phyloP scores from a whole-genome alignment of 208 protist genomes.

The Wallacemonas sp. region DNA sequence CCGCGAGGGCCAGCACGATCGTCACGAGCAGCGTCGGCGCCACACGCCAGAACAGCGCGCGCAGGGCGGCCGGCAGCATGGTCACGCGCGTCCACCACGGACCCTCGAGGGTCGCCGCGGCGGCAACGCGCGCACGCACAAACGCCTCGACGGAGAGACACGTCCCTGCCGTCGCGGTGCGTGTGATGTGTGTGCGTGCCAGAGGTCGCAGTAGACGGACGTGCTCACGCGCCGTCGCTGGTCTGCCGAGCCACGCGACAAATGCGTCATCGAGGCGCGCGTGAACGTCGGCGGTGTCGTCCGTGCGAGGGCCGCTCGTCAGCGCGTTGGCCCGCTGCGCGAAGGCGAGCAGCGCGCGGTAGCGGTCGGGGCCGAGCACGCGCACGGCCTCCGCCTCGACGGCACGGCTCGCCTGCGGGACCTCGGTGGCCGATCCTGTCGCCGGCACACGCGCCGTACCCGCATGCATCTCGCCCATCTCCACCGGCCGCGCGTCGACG shows the following conservation, averaged over 20 bases:
- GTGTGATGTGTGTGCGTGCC: not conserved
- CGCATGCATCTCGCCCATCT: too few relatives aligned
- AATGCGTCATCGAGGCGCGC: not conserved
- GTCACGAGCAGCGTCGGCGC: not conserved
- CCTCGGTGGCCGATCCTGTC: too few relatives aligned
- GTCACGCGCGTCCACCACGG: not conserved
- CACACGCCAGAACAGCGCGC: not conserved
- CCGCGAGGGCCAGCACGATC: not conserved
- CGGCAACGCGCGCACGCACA: not conserved
- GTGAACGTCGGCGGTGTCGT: not conserved
- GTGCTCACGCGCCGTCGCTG: not conserved
- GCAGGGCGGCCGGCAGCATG: not conserved
- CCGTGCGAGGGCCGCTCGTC: not conserved
- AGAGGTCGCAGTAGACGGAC: not conserved
- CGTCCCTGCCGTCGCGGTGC: too few relatives aligned
- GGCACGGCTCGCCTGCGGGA: not conserved
- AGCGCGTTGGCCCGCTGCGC: not conserved
- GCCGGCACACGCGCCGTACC: too few relatives aligned
- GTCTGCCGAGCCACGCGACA: not conserved
- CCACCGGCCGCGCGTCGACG: too few relatives aligned
- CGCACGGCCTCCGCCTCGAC: not conserved
- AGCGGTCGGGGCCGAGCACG: not conserved
- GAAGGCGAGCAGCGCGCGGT: conserved; percentile 1
- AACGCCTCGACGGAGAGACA: not conserved
- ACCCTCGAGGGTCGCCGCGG: not conserved